These are phyloP conservation scores for Croton setiger DNA, from an alignment of 441 rosid species.

Conservation along the genomic window DNA sequence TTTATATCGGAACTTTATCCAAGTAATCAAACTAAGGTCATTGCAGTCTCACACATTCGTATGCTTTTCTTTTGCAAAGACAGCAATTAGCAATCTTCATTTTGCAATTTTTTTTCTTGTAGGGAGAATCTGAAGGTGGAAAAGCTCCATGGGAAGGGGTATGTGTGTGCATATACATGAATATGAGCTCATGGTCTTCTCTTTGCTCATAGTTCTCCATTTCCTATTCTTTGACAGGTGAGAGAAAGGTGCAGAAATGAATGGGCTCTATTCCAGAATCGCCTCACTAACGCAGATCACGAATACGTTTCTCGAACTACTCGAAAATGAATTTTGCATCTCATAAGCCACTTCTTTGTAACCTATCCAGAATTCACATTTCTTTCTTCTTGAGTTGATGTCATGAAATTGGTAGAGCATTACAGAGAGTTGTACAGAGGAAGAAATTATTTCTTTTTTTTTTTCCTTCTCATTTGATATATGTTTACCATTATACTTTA, in stretches of 20 bases:
- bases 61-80: neutral
- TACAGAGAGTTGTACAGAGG: neutral
- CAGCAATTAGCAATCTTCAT: neutral
- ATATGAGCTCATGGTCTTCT: neutral
- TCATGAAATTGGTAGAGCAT: neutral
- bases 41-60: neutral
- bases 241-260: slow-evolving; percentile 75
- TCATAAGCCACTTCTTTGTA: neutral
- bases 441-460: neutral
- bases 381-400: neutral
- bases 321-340: slow-evolving; percentile 23
- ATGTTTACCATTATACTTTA: neutral
- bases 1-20: neutral
- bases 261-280: slow-evolving; percentile 76
- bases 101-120: too few species aligned
- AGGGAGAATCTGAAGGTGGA: slow-evolving; percentile 67
- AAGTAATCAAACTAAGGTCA: too few species aligned
- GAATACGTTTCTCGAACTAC: slow-evolving; percentile 40
- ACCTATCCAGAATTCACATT: neutral
- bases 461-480: neutral
- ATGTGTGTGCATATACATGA: slow-evolving; percentile 31
- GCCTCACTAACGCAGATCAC: slow-evolving; percentile 56
- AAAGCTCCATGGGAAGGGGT: slow-evolving; percentile 90
- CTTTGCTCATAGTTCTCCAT: neutral
- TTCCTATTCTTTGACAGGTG: slow-evolving; percentile 43